Conservation (phyloP, 139 green algal genomes). For the Astrephomene gubernaculifera region DNA sequence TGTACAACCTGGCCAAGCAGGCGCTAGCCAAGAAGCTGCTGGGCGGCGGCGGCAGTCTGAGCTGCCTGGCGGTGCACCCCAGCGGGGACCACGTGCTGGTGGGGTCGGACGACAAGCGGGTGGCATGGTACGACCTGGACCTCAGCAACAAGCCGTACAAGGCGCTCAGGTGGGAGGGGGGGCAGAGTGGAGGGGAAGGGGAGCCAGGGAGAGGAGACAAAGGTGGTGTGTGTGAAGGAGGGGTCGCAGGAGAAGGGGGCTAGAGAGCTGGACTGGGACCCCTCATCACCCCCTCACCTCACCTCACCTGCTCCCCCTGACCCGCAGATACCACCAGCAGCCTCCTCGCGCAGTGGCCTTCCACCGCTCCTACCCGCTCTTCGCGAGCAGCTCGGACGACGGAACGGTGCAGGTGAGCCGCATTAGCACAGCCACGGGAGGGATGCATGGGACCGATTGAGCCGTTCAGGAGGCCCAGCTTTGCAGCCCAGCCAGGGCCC, state of each 20-base stretch:
- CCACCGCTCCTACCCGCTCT: slow-evolving; percentile 91
- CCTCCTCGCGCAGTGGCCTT: slow-evolving; percentile 84
- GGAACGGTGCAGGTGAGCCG: slow-evolving; percentile 80
- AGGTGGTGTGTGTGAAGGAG: too few species aligned
- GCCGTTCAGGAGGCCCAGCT: background rate
- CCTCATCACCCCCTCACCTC: too few species aligned
- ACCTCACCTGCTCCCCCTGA: background rate
- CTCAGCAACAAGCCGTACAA: slow-evolving; percentile 95
- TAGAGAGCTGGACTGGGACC: too few species aligned
- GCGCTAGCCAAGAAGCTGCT: slow-evolving; percentile 93
- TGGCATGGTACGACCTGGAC: slow-evolving; percentile 98
- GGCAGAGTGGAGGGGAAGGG: too few species aligned
- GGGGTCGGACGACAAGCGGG: slow-evolving; percentile 86
- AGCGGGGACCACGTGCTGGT: slow-evolving; percentile 93
- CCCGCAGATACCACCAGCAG: slow-evolving; percentile 77
- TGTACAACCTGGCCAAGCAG: slow-evolving; percentile 97
- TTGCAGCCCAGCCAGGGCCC: too few species aligned
- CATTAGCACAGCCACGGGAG: background rate
- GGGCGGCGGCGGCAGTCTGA: slow-evolving; percentile 83
- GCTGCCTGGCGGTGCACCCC: slow-evolving; percentile 89
- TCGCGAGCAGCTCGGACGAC: slow-evolving; percentile 77
- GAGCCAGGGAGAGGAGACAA: too few species aligned
- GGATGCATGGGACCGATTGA: background rate
- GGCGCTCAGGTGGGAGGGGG: slow-evolving; percentile 65
- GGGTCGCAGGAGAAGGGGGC: too few species aligned